These are phyloP conservation scores for Ustanciosporium gigantosporum DNA, from an alignment of 1,284 basidiomycete species.

Conservation along the genomic window DNA sequence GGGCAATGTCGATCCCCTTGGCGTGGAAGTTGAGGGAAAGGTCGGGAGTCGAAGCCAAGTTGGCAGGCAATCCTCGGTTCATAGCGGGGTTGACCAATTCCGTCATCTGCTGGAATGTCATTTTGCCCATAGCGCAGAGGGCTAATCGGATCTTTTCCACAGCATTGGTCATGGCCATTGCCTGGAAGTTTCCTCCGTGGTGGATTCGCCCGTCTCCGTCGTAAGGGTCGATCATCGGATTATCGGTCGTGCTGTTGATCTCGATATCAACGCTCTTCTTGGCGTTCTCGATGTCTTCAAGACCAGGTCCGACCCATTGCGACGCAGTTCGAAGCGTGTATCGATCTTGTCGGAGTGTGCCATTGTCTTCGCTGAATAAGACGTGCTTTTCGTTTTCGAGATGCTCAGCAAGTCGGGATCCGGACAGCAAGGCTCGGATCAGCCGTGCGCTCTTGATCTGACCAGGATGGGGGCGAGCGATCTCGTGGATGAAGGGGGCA, in stretches of 20 bases:
- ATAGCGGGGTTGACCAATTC: constrained; percentile 68
- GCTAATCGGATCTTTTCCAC: constrained; percentile 85
- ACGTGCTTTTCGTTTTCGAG: constrained; percentile 69
- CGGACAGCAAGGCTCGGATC: constrained; percentile 65
- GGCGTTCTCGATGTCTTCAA: constrained; percentile 76
- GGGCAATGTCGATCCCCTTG: constrained; percentile 82
- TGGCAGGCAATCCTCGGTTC: constrained; percentile 45
- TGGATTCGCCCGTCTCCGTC: constrained; percentile 39
- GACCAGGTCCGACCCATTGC: constrained; percentile 77
- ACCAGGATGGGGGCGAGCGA: constrained; percentile 81
- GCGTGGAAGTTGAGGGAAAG: constrained; percentile 71
- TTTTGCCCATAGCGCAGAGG: constrained; percentile 78
- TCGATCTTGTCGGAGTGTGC: constrained; percentile 73
- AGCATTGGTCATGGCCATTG: constrained; percentile 78
- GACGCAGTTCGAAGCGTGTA: constrained; percentile 68
- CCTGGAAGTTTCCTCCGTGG: constrained; percentile 45
- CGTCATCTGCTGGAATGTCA: constrained; percentile 80
- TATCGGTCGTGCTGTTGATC: constrained; percentile 78
- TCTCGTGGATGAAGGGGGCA: constrained; percentile 72
- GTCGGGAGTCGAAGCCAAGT: constrained; percentile 44
- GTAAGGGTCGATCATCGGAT: constrained; percentile 40
- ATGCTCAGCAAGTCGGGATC: constrained; percentile 70
- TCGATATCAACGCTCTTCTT: constrained; percentile 72
- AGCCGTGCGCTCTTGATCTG: constrained; percentile 65
- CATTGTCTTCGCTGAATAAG: constrained; percentile 72